A percentile compares a stretch with the other conserved stretches of the same genome.
Conservation (phyloP, 768 basidiomycete genomes). For the Lentinula aciculospora region DNA sequence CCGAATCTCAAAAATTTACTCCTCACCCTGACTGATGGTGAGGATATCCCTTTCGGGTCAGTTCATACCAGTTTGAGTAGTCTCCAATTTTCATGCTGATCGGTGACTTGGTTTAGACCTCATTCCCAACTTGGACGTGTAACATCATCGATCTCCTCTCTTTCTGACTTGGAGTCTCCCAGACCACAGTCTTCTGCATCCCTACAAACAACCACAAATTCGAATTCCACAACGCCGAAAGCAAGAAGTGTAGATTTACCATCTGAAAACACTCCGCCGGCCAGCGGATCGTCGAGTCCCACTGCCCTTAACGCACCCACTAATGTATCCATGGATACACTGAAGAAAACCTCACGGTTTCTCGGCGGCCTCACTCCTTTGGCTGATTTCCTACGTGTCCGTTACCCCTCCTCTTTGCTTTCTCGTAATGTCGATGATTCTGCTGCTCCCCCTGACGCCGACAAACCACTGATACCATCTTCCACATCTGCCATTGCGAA, state of each 20-base stretch:
- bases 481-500: constrained; percentile 12
- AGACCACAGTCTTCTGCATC: constrained; percentile 16
- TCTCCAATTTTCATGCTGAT: neutral
- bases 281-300: constrained; percentile 56
- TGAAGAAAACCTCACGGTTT: constrained; percentile 39
- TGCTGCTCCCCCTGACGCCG: constrained; percentile 10
- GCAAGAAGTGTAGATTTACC: constrained; percentile 21
- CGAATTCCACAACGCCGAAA: constrained; percentile 28
- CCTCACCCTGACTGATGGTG: constrained; percentile 76
- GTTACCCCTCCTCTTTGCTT: constrained; percentile 43
- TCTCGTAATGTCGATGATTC: constrained; percentile 18
- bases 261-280: constrained; percentile 36
- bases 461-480: constrained; percentile 6
- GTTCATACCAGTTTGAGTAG: neutral
- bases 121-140: constrained; percentile 12
- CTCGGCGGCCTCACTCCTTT: constrained; percentile 59
- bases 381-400: constrained; percentile 56
- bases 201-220: constrained; percentile 12
- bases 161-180: constrained; percentile 18
- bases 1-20: constrained; percentile 95
- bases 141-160: constrained; percentile 22
- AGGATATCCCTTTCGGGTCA: constrained; percentile 34
- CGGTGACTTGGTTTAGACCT: constrained; percentile 7
- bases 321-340: constrained; percentile 28
- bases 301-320: constrained; percentile 19